Evolutionary conservation across 768 basidiomycete species (phyloP).

Genomic region (Suillus americanus): DNA sequence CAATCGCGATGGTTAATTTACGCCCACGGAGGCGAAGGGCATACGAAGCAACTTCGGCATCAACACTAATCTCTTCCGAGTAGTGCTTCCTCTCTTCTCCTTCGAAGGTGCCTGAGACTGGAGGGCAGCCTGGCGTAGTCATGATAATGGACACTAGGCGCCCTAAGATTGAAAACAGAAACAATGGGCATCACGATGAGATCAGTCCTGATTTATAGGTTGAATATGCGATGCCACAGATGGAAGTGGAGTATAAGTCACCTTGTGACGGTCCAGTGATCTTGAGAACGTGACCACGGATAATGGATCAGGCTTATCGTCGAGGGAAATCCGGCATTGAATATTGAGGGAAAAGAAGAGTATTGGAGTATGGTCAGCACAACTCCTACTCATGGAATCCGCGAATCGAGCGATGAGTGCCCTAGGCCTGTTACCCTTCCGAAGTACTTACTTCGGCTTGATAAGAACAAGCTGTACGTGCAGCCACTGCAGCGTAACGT

Average conservation of each 20-base stretch:
- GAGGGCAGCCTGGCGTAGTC: not conserved
- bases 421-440: too few species aligned
- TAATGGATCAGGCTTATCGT: not conserved
- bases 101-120: not conserved
- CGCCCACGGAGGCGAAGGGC: constrained; percentile 40
- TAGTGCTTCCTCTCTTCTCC: constrained; percentile 9
- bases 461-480: too few species aligned
- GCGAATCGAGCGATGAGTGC: not conserved
- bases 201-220: not conserved
- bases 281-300: not conserved
- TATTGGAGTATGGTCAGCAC: not conserved
- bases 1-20: constrained; percentile 46
- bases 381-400: not conserved
- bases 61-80: constrained; percentile 29
- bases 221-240: not conserved
- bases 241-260: not conserved
- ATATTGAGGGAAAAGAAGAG: not conserved
- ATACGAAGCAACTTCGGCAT: constrained; percentile 34
- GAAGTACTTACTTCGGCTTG: too few species aligned
- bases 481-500: too few species aligned
- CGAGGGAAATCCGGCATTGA: not conserved
- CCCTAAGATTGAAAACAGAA: not conserved
- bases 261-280: not conserved
- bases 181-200: not conserved
- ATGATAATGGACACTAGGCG: not conserved